Conservation (phyloP, 2,329 filamentous ascomycete genomes). For the Thermoascus crustaceus region DNA sequence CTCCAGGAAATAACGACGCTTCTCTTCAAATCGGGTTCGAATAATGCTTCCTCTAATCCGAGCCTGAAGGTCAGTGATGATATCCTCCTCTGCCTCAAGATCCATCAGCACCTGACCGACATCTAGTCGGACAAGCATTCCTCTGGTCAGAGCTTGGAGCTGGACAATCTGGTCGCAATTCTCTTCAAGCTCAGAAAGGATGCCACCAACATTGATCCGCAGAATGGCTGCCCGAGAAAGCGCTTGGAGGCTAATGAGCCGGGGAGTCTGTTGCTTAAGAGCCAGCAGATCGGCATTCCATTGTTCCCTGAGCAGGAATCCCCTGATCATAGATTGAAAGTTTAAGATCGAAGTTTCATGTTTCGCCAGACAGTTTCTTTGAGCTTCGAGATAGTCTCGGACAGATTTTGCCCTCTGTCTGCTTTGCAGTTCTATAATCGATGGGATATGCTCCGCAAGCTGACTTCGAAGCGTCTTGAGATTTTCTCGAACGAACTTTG, state of each 20-base stretch:
- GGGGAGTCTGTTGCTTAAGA: constrained; percentile 23
- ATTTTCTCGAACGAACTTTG: too few relatives aligned
- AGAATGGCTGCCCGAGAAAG: constrained; percentile 33
- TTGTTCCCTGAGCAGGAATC: constrained; percentile 26
- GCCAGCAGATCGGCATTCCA: constrained; percentile 21
- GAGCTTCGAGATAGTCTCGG: constrained; percentile 22
- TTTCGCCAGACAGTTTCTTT: constrained; percentile 33
- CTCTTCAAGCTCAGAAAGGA: constrained; percentile 62
- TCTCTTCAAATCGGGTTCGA: constrained; percentile 68
- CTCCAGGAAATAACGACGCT: constrained; percentile 79
- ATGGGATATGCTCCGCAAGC: constrained; percentile 4
- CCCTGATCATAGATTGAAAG: constrained; percentile 47
- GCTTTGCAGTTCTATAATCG: constrained; percentile 13
- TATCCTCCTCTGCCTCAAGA: constrained; percentile 75
- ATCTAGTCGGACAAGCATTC: constrained; percentile 66
- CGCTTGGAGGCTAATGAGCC: constrained; percentile 31
- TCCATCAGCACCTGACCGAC: constrained; percentile 67
- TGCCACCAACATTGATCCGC: constrained; percentile 33
- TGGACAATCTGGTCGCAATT: constrained; percentile 59
- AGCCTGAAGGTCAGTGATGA: constrained; percentile 66
- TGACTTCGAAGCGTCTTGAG: constrained; percentile 11
- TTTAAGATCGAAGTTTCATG: constrained; percentile 38
- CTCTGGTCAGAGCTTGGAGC: constrained; percentile 69
- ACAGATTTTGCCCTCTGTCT: constrained; percentile 18
- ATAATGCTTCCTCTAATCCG: constrained; percentile 65